Conservation (phyloP, 371 early-diverging fungal genomes). For the Sanchytrium tribonematis region DNA sequence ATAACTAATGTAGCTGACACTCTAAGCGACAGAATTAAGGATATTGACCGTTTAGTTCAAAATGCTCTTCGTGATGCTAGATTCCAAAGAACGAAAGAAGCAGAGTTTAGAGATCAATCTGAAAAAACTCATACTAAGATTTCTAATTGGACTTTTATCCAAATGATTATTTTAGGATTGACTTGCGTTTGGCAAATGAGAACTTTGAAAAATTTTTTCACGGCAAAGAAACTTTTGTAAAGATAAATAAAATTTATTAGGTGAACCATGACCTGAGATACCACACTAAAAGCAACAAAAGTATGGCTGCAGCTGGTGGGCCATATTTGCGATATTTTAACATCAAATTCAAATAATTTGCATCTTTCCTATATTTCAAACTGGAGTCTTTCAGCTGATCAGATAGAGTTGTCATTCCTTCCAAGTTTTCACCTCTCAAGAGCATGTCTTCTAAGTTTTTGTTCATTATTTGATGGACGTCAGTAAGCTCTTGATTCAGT, state of each 20-base stretch:
- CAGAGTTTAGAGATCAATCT: constrained; percentile 54
- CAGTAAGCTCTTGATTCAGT: constrained; percentile 76
- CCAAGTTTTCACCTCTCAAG: constrained; percentile 62
- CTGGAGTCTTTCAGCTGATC: constrained; percentile 29
- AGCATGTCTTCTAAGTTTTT: constrained; percentile 85
- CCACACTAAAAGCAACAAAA: constrained; percentile 46
- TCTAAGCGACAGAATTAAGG: too few relatives aligned
- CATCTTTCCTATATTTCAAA: constrained; percentile 40
- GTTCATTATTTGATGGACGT: constrained; percentile 87
- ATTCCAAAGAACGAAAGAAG: too few relatives aligned
- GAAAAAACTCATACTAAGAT: constrained; percentile 52
- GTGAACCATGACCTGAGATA: too few relatives aligned
- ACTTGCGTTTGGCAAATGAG: constrained; percentile 75
- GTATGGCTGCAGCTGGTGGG: constrained; percentile 43
- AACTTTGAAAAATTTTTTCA: constrained; percentile 65
- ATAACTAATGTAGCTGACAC: too few relatives aligned
- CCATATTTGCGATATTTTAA: constrained; percentile 80
- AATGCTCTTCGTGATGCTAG: too few relatives aligned
- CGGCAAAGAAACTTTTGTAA: constrained; percentile 73
- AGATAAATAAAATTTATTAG: too few relatives aligned
- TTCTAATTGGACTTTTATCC: constrained; percentile 60
- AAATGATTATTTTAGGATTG: constrained; percentile 26
- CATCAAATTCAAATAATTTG: constrained; percentile 50
- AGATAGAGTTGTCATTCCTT: constrained; percentile 35
- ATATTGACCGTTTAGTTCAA: too few relatives aligned